Conservation (phyloP, 2,329 filamentous ascomycete species). For the Monosporascus sp. region DNA sequence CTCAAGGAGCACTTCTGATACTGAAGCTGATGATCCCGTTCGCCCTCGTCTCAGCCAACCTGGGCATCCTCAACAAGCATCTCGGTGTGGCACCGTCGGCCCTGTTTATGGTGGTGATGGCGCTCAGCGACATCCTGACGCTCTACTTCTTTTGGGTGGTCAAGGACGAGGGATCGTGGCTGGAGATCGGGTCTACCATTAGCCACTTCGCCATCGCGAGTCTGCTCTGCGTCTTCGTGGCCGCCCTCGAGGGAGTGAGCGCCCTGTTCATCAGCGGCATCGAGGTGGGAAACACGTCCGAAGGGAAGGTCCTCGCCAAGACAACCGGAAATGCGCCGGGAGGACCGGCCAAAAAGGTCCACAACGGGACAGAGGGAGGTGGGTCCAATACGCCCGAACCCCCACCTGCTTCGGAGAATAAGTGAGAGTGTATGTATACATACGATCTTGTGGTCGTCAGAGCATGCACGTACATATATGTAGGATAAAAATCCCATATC, state of each 20-base stretch:
- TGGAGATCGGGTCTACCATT: slow-evolving; percentile 96
- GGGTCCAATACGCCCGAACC: too few relatives aligned
- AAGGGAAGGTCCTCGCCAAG: neutral
- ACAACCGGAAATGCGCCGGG: slow-evolving; percentile 5
- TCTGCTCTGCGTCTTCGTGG: slow-evolving; percentile 83
- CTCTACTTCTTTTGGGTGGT: slow-evolving; percentile 98
- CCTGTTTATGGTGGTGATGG: slow-evolving; percentile 92
- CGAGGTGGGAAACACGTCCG: slow-evolving; percentile 46
- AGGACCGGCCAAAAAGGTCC: too few relatives aligned
- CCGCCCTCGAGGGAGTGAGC: slow-evolving; percentile 78
- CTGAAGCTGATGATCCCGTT: slow-evolving; percentile 93
- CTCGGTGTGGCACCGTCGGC: slow-evolving; percentile 81
- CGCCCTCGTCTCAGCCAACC: slow-evolving; percentile 81
- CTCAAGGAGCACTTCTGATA: slow-evolving; percentile 78
- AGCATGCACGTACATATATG: too few relatives aligned
- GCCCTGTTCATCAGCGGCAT: slow-evolving; percentile 77
- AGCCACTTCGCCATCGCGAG: slow-evolving; percentile 94
- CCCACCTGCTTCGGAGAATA: too few relatives aligned
- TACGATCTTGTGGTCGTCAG: too few relatives aligned
- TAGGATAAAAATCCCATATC: too few relatives aligned
- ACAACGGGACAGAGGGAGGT: too few relatives aligned
- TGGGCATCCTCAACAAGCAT: slow-evolving; percentile 85
- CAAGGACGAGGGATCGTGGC: slow-evolving; percentile 91
- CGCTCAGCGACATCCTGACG: slow-evolving; percentile 83
- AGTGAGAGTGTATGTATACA: too few relatives aligned